Percentiles rank a stretch among this genome's conserved stretches.
These are phyloP conservation scores for Nicotiana obtusifolia DNA, from an alignment of 257 asterid species.

Conservation along the genomic window DNA sequence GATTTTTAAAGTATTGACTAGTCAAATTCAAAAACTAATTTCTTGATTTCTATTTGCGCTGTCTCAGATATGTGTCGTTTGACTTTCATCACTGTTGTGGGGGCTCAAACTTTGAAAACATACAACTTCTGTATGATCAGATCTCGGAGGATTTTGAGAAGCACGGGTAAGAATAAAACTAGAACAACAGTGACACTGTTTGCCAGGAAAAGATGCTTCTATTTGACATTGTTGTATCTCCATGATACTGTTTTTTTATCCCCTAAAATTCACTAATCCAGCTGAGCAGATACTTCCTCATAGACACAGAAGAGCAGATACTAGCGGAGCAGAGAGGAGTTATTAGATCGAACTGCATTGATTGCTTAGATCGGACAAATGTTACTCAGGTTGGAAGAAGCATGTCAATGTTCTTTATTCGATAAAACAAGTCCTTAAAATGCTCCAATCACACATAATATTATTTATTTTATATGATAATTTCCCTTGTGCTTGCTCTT, in stretches of 20 bases:
- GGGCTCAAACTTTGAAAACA: slow-evolving; percentile 70
- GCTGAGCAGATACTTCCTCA: slow-evolving; percentile 94
- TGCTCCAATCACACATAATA: not conserved
- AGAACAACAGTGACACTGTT: slow-evolving; percentile 7
- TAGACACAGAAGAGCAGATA: slow-evolving; percentile 71
- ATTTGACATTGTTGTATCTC: slow-evolving; percentile 36
- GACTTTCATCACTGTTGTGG: slow-evolving; percentile 91
- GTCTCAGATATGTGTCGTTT: slow-evolving; percentile 73
- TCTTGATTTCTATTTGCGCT: slow-evolving; percentile 14
- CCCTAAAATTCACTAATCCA: slow-evolving; percentile 60
- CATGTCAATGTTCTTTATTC: slow-evolving; percentile 19
- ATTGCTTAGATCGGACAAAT: slow-evolving; percentile 96
- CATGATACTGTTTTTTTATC: slow-evolving; percentile 34
- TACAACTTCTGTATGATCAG: slow-evolving; percentile 68
- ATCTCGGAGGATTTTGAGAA: slow-evolving; percentile 70
- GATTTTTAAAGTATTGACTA: not conserved
- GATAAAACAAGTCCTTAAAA: not conserved
- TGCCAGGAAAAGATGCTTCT: slow-evolving; percentile 20
- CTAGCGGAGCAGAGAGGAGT: slow-evolving; percentile 74
- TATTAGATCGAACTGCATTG: slow-evolving; percentile 85
- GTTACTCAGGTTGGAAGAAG: slow-evolving; percentile 79
- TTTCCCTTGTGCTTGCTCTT: not conserved
- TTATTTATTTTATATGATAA: not conserved
- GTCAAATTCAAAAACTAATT: not conserved
- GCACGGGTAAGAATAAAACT: slow-evolving; percentile 57